Base-by-base conservation (phyloP, 148 eudicot genomes). In the Limonium bicolor region DNA sequence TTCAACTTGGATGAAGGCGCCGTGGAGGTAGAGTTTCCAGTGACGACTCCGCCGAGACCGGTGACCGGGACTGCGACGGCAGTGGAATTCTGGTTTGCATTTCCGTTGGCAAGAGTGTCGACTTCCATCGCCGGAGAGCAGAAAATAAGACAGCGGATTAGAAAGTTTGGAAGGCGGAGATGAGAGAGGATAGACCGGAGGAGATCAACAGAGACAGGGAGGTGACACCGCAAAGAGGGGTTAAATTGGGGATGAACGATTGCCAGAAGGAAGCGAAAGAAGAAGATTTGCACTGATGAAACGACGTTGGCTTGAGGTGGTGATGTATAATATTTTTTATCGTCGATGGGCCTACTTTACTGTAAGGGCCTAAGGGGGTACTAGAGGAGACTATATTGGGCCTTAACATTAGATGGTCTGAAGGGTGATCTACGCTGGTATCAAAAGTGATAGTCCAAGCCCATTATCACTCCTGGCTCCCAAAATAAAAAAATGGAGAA, bases 21-120 rank as follows among this genome's bases (percentile, higher is more conserved):
- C 5, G 59, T 30, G 46, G 71, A 17, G 12, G 66, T 18, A 11
- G 52, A 36, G 25, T 24, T 32, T 5, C 58, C 25, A 6, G 36
- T 42, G 23, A 38, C 43, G 33, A 34, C 20, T 28, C 48, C 5
- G 19, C 28, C 2, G 57, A 36, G 20, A 25, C 22, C 24, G 2
- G 52, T 26, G 26, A 55, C 2, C 0, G 56, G 2, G 14, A 48
- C 31, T 8, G 50, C 16, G 33, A 47, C 24, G 34, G 64, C 3
- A 23, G 68, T 7, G n/a, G 59, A n/a, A 21, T 44, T 39, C 42
- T 67, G 3, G 36, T 65, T n/a, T 38, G 70, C 27, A 60, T 55
- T 66, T 50, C 71, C 76, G 66, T 71, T 74, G 39, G 82, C 57
- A 36, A 59, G 56, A 45, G 80, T 42, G 41, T 80, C 80, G 56